Conservation (phyloP, 768 basidiomycete species). For the Amylocystis lapponica region DNA sequence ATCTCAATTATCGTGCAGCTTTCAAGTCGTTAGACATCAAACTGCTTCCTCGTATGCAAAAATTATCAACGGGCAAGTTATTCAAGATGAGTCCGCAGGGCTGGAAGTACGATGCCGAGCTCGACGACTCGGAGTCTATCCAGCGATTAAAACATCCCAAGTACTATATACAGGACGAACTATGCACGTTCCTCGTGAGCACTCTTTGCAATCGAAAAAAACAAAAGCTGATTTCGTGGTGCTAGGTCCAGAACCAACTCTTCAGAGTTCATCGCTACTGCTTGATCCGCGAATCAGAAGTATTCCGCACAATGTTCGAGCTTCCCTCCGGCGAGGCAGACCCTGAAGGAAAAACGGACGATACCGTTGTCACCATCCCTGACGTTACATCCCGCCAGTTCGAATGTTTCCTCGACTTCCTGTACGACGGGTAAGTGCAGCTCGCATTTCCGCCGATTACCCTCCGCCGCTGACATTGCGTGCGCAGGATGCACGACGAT, state of each 20-base stretch:
- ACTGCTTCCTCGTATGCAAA: too few relatives aligned
- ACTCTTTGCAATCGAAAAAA: background rate
- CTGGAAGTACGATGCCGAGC: too few relatives aligned
- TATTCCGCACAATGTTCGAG: slow-evolving; percentile 31
- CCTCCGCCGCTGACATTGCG: background rate
- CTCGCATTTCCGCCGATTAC: background rate
- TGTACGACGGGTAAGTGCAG: slow-evolving; percentile 27
- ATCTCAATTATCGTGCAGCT: too few relatives aligned
- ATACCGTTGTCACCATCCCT: slow-evolving; percentile 24
- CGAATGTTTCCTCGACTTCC: slow-evolving; percentile 28
- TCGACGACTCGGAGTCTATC: too few relatives aligned
- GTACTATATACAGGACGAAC: slow-evolving; percentile 19
- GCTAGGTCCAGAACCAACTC: slow-evolving; percentile 27
- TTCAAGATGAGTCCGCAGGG: too few relatives aligned
- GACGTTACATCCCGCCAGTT: slow-evolving; percentile 27
- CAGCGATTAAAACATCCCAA: too few relatives aligned
- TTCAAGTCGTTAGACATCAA: too few relatives aligned
- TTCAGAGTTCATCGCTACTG: slow-evolving; percentile 35
- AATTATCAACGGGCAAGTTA: too few relatives aligned
- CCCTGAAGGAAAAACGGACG: slow-evolving; percentile 25
- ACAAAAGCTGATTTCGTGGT: too few relatives aligned
- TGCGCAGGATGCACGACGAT: slow-evolving; percentile 12
- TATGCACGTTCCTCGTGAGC: slow-evolving; percentile 17
- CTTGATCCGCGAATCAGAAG: slow-evolving; percentile 27
- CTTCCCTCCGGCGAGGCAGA: slow-evolving; percentile 17